Evolutionary conservation across 805 yeast genomes (phyloP).

Genomic region (Jamesozyma hellenica): DNA sequence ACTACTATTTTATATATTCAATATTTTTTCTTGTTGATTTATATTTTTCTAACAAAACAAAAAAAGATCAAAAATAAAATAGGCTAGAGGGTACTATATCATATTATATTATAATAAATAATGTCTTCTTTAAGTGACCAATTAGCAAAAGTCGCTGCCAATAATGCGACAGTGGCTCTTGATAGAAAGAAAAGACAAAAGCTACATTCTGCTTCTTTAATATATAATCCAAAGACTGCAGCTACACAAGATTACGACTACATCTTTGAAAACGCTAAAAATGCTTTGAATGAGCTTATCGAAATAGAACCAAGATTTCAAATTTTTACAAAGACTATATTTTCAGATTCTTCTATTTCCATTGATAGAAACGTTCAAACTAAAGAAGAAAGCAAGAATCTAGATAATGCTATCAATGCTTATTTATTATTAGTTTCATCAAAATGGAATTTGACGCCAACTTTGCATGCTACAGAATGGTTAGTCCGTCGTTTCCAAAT

Average conservation of each 20-base stretch:
- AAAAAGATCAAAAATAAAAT: too few species aligned
- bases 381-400: slow-evolving; percentile 61
- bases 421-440: slow-evolving; percentile 70
- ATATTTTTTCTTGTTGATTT: too few species aligned
- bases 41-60: too few species aligned
- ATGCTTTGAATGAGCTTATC: slow-evolving; percentile 65
- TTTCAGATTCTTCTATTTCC: slow-evolving; percentile 68
- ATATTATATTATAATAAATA: not conserved
- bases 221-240: slow-evolving; percentile 79
- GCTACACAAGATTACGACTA: slow-evolving; percentile 90
- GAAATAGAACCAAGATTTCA: slow-evolving; percentile 66
- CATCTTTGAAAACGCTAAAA: slow-evolving; percentile 59
- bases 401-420: slow-evolving; percentile 64
- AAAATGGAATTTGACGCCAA: slow-evolving; percentile 62
- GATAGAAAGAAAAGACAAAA: slow-evolving; percentile 83
- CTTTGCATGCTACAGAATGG: slow-evolving; percentile 88
- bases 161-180: slow-evolving; percentile 60
- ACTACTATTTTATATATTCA: too few species aligned
- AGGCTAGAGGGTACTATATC: too few species aligned
- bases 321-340: slow-evolving; percentile 60
- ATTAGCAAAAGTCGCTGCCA: slow-evolving; percentile 56
- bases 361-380: slow-evolving; percentile 79
- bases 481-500: slow-evolving; percentile 81
- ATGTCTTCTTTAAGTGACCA: slow-evolving; percentile 72
- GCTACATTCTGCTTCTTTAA: slow-evolving; percentile 78